Evolutionary conservation across 2,329 filamentous ascomycete species (phyloP).

Genomic region (Fusarium illudens): DNA sequence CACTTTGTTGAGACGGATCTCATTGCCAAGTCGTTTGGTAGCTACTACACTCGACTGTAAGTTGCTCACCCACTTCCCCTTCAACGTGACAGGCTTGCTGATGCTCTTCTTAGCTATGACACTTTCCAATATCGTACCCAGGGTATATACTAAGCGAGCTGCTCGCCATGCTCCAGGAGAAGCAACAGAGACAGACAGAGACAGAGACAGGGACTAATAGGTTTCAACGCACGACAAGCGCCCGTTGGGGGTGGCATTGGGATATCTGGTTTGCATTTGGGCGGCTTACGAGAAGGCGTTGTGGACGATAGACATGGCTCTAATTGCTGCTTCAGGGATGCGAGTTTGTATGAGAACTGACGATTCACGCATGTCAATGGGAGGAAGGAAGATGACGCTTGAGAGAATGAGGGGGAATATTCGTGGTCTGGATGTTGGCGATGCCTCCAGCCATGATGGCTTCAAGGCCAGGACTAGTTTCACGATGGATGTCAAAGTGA

Average conservation of each 20-base stretch:
- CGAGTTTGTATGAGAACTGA: slow-evolving; percentile 26
- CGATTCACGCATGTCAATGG: slow-evolving; percentile 8
- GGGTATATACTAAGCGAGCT: slow-evolving; percentile 75
- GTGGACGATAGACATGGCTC: slow-evolving; percentile 40
- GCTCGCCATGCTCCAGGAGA: background rate
- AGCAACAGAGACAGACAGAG: slow-evolving; percentile 1
- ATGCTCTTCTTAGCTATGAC: slow-evolving; percentile 68
- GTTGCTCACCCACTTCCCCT: slow-evolving; percentile 42
- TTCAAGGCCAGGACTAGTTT: background rate
- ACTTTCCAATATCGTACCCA: slow-evolving; percentile 90
- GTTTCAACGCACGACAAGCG: slow-evolving; percentile 18
- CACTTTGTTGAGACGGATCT: slow-evolving; percentile 82
- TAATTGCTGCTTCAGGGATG: slow-evolving; percentile 18
- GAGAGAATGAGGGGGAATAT: background rate
- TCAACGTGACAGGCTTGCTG: background rate
- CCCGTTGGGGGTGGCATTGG: slow-evolving; percentile 23
- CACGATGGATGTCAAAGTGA: background rate
- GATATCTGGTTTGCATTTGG: slow-evolving; percentile 31
- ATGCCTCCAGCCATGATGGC: background rate
- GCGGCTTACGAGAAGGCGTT: slow-evolving; percentile 41
- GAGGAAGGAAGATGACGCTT: background rate
- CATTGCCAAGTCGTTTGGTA: slow-evolving; percentile 81
- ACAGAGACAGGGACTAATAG: slow-evolving; percentile 5
- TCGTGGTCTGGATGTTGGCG: background rate
- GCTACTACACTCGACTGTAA: slow-evolving; percentile 87